Base-by-base conservation (phyloP, 2,329 filamentous ascomycete species). In the Atkinsonella hypoxylon region DNA sequence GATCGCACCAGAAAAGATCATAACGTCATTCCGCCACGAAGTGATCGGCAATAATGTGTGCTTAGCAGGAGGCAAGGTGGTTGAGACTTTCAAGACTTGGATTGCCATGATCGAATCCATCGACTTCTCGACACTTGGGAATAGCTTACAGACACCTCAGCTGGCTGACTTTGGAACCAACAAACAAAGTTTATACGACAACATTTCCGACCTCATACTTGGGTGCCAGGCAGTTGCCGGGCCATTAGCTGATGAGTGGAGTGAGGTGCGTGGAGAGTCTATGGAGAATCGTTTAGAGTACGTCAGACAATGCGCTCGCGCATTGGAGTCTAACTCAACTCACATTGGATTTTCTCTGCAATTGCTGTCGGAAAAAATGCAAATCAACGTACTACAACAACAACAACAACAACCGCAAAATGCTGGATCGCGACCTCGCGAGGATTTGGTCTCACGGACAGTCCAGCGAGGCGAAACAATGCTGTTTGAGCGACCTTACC, bases 101-200 rank as follows among this genome's bases (percentile, higher is more conserved):
- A 83, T 95, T 54, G 81, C 88, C 11, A 82, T 88, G 58, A 82
- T 97, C 49, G 93, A 98, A 67, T 95, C 89, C 2, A 87, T 96
- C 64, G 89, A 97, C 59, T 76, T 98, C 13, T 85, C 87, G 0
- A 80, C 85, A 1, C 71, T 97, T 2, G 84, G 83, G 40, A 84
- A 85, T 52, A 83, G 78, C 52, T 84, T 90, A 57, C 87, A 91
- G 63, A 91, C 86, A 42, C 89, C 89, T 0, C 87, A 94, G 59
- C 71, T 97, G 32, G 78, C 82, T 45, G 93, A 97, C 58, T 96
- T 96, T 64, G 84, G 83, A 61, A 79, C 83, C 32, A 88, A 95
- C 65, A 97, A 97, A 68, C 93, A 98, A 66, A 87, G 85, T 58
- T 75, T 95, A 17, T 97, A 97, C 67, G 93, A 97, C 66, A 86